These are phyloP conservation scores for Auriscalpium orientale DNA, from an alignment of 768 basidiomycete genomes.

Conservation along the genomic window DNA sequence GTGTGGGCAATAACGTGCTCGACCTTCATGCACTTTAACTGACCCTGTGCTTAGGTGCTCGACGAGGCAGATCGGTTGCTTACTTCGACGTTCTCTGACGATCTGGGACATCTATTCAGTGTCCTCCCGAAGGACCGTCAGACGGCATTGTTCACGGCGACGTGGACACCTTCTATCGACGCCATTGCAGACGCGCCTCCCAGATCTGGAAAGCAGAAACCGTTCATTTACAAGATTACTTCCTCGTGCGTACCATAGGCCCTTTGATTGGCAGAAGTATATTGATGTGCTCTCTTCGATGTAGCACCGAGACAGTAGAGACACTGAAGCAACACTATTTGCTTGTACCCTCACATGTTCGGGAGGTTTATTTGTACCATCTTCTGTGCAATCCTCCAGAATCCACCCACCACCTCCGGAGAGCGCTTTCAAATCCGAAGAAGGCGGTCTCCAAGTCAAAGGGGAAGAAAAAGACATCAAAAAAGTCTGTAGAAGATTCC, in stretches of 20 bases:
- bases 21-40: background rate
- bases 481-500: slow-evolving; percentile 31
- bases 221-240: slow-evolving; percentile 77
- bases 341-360: slow-evolving; percentile 89
- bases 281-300: background rate
- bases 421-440: slow-evolving; percentile 31
- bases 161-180: slow-evolving; percentile 82
- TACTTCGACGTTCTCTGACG: slow-evolving; percentile 82
- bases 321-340: slow-evolving; percentile 85
- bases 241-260: slow-evolving; percentile 45
- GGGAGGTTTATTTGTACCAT: slow-evolving; percentile 87
- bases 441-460: slow-evolving; percentile 13
- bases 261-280: background rate
- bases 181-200: slow-evolving; percentile 65
- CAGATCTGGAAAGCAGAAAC: slow-evolving; percentile 73
- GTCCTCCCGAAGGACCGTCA: slow-evolving; percentile 81
- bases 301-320: slow-evolving; percentile 82
- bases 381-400: slow-evolving; percentile 86
- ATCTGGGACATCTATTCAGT: slow-evolving; percentile 70
- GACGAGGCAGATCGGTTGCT: slow-evolving; percentile 96
- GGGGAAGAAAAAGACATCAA: slow-evolving; percentile 21
- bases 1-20: slow-evolving; percentile 18
- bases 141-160: slow-evolving; percentile 95
- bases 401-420: slow-evolving; percentile 60
- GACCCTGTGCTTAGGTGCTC: slow-evolving; percentile 51